Evolutionary conservation across 352 stramenopile genomes (phyloP), one percentile per base, ranked within the genome.

Genomic region (Pythium scleroteichum): DNA sequence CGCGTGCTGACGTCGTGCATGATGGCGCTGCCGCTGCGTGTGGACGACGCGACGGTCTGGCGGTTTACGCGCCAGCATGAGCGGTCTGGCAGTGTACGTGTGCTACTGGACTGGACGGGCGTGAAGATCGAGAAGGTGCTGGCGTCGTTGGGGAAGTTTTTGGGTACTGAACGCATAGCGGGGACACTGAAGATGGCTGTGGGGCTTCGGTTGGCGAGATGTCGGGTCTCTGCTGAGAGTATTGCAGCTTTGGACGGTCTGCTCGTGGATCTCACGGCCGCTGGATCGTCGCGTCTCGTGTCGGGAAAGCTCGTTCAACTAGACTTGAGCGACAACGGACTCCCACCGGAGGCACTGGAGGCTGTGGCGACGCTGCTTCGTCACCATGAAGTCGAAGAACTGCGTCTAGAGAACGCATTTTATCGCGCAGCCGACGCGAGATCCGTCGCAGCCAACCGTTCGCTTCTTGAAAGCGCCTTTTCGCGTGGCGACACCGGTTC

Each of bases 1-100:
- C 46, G 46, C 10, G 46, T 53, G 26, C 26, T 53, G 24, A 23
- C 46, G 9, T 53, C 46, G 23, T 24, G 20, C 23, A 53, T 53
- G 46, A 53, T 53, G 46, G 46, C 26, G 26, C 24, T 29, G 46
- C 46, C 46, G 46, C 46, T 53, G 46, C 27, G 46, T 24, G 27
- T 24, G 3, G 46, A 33, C 16, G 46, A 40, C 26, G 23, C 46
- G 46, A 38, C 46, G 46, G 24, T 53, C 24, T 53, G 46, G 46
- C 32, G 46, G 46, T 53, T 53, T 24, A n/a, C 38, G 14, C 38
- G 38, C 7, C 38, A 44, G 13, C 4, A 20, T 4, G 38, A 20
- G 17, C 38, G 17, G 4, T 4, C 5, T 7, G 38, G 13, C 38
- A 13, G 13, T n/a, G 17, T 44, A 4, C 38, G 38, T 13, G 38